Percentiles rank a stretch among this genome's conserved stretches.
These are phyloP conservation scores for Rhodocollybia butyracea DNA, from an alignment of 768 basidiomycete species.

Conservation along the genomic window DNA sequence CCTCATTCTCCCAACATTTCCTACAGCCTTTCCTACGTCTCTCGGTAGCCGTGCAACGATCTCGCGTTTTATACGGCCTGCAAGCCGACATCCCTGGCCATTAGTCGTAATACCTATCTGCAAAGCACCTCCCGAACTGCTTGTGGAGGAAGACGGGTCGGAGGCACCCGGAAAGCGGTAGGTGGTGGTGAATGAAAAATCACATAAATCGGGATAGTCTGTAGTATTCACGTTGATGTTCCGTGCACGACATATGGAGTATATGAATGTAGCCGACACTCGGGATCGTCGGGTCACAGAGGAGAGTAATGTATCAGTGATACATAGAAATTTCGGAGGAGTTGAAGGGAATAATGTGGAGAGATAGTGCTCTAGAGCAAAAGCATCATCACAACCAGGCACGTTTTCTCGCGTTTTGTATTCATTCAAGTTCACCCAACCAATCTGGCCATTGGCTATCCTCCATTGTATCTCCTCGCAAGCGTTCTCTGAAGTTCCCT, in stretches of 20 bases:
- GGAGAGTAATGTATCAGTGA: conserved; percentile 74
- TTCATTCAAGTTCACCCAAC: conserved; percentile 52
- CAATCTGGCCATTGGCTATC: conserved; percentile 49
- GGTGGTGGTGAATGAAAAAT: conserved; percentile 83
- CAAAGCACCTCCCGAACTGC: conserved; percentile 27
- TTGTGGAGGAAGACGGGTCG: background rate
- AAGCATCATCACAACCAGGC: conserved; percentile 31
- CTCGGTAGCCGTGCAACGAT: conserved; percentile 72
- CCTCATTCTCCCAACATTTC: conserved; percentile 69
- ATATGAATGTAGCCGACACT: conserved; percentile 56
- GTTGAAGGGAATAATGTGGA: conserved; percentile 9
- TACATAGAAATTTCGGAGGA: conserved; percentile 53
- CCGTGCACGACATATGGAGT: conserved; percentile 47
- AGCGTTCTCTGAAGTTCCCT: conserved; percentile 43
- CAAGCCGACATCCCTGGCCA: conserved; percentile 85
- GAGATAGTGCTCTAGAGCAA: conserved; percentile 48
- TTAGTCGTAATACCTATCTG: conserved; percentile 90
- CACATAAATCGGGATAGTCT: conserved; percentile 82
- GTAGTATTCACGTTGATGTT: conserved; percentile 83
- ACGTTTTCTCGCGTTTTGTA: background rate
- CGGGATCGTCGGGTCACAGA: conserved; percentile 35
- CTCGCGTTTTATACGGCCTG: conserved; percentile 75
- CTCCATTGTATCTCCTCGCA: conserved; percentile 76
- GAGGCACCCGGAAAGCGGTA: conserved; percentile 60
- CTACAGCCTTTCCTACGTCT: conserved; percentile 71